Base-by-base conservation (phyloP, 2,329 filamentous ascomycete genomes). In the Myriosclerotinia scirpicola region DNA sequence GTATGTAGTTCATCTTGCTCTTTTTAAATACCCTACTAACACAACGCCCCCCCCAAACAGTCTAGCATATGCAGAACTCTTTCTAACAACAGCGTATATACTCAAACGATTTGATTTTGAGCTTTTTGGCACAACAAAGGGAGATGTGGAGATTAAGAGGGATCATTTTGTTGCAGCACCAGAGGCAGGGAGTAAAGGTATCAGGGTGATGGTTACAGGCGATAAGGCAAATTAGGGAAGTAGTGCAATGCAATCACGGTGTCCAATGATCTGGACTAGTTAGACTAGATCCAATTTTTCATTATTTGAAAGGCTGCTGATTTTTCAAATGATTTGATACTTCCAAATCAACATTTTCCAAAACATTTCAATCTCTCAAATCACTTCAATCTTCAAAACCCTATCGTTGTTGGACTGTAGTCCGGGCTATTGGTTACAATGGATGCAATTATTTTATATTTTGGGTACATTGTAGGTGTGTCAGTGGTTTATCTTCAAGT, bases 61-160 rank as follows among this genome's bases (percentile, higher is more conserved):
- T 20, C 54, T 65, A 34, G 64, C 64, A 20, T 65, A 65, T 26
- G 64, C 64, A 22, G 64, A 65, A 9, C 34, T 65, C 1, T 65
- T 59, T 12, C 54, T 65, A n/a, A 48, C 64, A 17, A 60, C 64
- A 4, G 64, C 64, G 3, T 26, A 26, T n/a, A 15, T 60, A 11
- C 50, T 65, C 22, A 52, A 34, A 42, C 34, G 54, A 6, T 60
- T 65, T 34, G 46, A 65, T 38, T 30, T 65, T 42, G 44, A 60
- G 36, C 54, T 65, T 17, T 60, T 22, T 60, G 46, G 34, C 15
- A 65, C 64, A 4, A 65, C 36, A 8, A 44, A 34, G 11, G 53
- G 17, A 22, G 46, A 65, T 60, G 54, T 65, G 44, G 22, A 65
- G 5, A 53, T 65, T 15, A 22, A 36, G 8, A 52, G 54, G 2